Percentiles rank a stretch among this genome's conserved stretches.
These are phyloP conservation scores for Coemansia sp. DNA, from an alignment of 192 early-diverging fungal genomes.

Conservation along the genomic window DNA sequence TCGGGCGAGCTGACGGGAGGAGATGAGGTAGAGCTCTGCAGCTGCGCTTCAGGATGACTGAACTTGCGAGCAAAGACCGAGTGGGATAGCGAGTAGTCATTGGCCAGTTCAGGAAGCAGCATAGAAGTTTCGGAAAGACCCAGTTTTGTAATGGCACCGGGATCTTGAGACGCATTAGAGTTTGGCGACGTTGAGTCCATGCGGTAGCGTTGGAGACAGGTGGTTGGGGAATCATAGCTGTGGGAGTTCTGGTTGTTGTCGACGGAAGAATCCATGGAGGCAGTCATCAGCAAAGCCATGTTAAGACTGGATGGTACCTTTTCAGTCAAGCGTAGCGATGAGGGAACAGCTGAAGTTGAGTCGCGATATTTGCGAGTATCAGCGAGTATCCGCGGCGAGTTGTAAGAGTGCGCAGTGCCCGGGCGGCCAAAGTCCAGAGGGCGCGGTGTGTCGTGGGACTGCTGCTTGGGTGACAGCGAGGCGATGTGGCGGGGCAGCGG, in stretches of 20 bases:
- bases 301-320: conserved; percentile 4
- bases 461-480: neutral
- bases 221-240: conserved; percentile 7
- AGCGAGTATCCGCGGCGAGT: conserved; percentile 19
- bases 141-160: neutral
- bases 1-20: conserved; percentile 24
- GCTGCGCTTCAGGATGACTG: conserved; percentile 34
- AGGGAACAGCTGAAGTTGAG: conserved; percentile 19
- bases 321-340: neutral
- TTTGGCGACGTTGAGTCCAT: conserved; percentile 1
- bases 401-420: conserved; percentile 18
- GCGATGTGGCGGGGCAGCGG: conserved; percentile 27
- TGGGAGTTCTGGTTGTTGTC: neutral
- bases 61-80: conserved; percentile 35
- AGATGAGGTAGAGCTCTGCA: conserved; percentile 7
- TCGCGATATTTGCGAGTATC: conserved; percentile 32
- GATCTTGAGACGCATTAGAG: neutral
- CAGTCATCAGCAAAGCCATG: conserved; percentile 5
- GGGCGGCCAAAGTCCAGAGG: conserved; percentile 8
- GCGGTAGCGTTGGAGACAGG: conserved; percentile 23
- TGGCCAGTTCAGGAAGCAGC: neutral
- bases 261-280: neutral
- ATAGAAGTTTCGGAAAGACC: neutral
- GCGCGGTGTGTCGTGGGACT: conserved; percentile 16
- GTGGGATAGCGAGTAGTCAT: neutral